Base-by-base conservation (phyloP, 169 alveolate genomes). In the Cryptosporidium xiaoi region DNA sequence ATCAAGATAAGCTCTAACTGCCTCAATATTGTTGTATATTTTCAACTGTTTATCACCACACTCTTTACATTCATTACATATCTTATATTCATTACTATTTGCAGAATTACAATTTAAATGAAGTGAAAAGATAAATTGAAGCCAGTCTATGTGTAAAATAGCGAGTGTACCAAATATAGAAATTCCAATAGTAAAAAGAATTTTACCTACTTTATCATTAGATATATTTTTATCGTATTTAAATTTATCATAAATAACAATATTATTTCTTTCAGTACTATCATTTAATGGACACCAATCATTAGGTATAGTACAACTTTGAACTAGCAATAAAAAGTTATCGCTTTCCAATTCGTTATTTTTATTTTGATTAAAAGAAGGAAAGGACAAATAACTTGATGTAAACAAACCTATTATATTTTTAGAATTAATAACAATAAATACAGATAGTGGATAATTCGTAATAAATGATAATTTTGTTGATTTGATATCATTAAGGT, bases 401-500 rank as follows among this genome's bases (percentile, higher is more conserved):
- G 46, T 77, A 48, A 77, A 77, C 2, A 77, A 8, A 10, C 87
- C 87, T 36, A 77, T 77, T 24, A 40, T 55, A 3, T 56, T 31
- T 36, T 77, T 62, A 2, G 87, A 77, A n/a, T 50, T 55, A n/a
- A 58, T 18, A 15, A 77, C 62, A 15, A 60, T n/a, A 44, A 55
- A 77, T 24, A 77, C 87, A 15, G 65, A 40, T 58, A 77, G 10
- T 60, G 87, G 87, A 46, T 44, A 44, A 77, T 77, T 77, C 27
- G 87, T 77, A 5, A 77, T 29, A 2, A 36, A 77, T 13, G 56
- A 31, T 2, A 77, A 24, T 15, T 60, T 77, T 27, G 31, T 2
- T 15, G 65, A 60, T 16, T 56, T 60, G 3, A 44, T 36, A 5
- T 7, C 33, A 62, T 27, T 24, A 56, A 7, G 7, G 10, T 77